These are phyloP conservation scores for Colletotrichum cereale DNA, from an alignment of 2,329 filamentous ascomycete genomes.

Conservation along the genomic window DNA sequence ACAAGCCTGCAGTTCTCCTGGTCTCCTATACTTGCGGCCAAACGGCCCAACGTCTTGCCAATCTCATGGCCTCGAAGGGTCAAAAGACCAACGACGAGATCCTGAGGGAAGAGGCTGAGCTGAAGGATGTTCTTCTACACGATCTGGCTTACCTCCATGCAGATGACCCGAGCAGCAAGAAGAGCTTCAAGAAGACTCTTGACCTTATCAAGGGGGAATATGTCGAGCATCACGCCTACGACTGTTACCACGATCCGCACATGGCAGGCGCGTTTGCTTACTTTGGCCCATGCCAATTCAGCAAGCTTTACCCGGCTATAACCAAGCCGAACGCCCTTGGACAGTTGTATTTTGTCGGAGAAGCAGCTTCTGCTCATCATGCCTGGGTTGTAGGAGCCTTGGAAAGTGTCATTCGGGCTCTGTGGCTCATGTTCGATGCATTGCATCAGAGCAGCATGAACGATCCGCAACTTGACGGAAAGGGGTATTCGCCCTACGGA, in stretches of 20 bases:
- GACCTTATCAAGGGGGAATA: slow-evolving; percentile 1
- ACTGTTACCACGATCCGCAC: slow-evolving; percentile 52
- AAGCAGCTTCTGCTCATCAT: slow-evolving; percentile 53
- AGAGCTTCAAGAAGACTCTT: not conserved
- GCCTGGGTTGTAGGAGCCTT: slow-evolving; percentile 55
- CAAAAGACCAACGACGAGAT: too few species aligned
- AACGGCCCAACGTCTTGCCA: slow-evolving; percentile 48
- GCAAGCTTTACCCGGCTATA: slow-evolving; percentile 50
- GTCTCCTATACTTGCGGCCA: slow-evolving; percentile 51
- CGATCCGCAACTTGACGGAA: not conserved
- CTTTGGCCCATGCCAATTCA: slow-evolving; percentile 56
- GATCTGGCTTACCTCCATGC: slow-evolving; percentile 32
- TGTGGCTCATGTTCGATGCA: not conserved
- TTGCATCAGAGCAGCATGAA: slow-evolving; percentile 4
- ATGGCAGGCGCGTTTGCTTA: slow-evolving; percentile 54
- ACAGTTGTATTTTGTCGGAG: slow-evolving; percentile 52
- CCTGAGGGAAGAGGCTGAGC: slow-evolving; percentile 15
- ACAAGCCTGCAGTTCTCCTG: slow-evolving; percentile 47
- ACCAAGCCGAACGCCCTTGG: slow-evolving; percentile 44
- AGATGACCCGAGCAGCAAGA: not conserved
- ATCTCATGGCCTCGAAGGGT: slow-evolving; percentile 22
- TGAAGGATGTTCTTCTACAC: slow-evolving; percentile 30
- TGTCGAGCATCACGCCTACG: slow-evolving; percentile 48
- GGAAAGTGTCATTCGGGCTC: slow-evolving; percentile 45
- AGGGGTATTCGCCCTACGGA: not conserved